These are phyloP conservation scores for Colletotrichum paranaense DNA, from an alignment of 2,329 filamentous ascomycete genomes.

Conservation along the genomic window DNA sequence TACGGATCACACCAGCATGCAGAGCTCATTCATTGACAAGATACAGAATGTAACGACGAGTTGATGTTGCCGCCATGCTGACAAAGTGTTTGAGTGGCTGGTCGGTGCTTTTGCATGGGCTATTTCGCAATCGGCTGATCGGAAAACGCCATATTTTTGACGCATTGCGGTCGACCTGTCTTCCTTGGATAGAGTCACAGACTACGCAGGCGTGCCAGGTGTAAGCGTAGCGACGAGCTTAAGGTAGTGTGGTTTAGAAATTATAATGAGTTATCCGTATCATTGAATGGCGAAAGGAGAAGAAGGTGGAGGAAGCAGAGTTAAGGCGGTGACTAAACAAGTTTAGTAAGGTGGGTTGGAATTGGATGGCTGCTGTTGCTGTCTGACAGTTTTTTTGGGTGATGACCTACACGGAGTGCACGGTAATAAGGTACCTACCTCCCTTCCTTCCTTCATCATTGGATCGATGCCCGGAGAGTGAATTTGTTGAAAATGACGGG, in stretches of 20 bases:
- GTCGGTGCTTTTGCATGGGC: not conserved
- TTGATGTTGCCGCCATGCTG: not conserved
- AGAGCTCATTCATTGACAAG: not conserved
- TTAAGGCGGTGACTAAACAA: not conserved
- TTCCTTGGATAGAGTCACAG: not conserved
- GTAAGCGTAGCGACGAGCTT: slow-evolving; percentile 12
- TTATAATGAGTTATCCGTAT: not conserved
- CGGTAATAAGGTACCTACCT: not conserved
- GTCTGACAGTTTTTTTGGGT: not conserved
- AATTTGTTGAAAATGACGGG: not conserved
- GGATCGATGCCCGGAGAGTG: not conserved
- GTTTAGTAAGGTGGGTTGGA: not conserved
- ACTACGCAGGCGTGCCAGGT: not conserved
- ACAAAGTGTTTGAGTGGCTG: slow-evolving; percentile 10
- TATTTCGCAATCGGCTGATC: slow-evolving; percentile 33
- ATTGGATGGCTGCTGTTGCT: not conserved
- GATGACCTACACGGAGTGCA: too few species aligned
- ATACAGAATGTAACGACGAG: not conserved
- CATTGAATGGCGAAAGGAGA: slow-evolving; percentile 23
- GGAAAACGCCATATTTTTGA: slow-evolving; percentile 28
- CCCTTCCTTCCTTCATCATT: not conserved
- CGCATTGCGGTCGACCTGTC: slow-evolving; percentile 20
- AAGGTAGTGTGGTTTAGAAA: not conserved
- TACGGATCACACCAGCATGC: not conserved
- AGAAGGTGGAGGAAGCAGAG: slow-evolving; percentile 16